A percentile compares a stretch with the other conserved stretches of the same genome.
These are phyloP conservation scores for Lathyrus aphaca DNA, from an alignment of 306 rosid species.

Conservation along the genomic window DNA sequence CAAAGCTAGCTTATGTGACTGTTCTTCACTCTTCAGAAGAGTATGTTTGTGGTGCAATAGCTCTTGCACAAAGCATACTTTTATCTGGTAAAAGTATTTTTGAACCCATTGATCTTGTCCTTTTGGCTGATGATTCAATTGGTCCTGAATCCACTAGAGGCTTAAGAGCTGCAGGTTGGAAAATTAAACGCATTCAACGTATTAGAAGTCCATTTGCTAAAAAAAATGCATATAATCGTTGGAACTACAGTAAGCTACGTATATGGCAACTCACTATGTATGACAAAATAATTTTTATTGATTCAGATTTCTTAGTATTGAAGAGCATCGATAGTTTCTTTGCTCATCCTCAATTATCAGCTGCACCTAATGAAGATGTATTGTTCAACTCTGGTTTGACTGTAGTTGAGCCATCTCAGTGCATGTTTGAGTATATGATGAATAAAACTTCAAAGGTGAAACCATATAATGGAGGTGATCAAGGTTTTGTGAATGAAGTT, in stretches of 20 bases:
- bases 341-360: conserved; percentile 60
- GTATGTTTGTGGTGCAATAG: conserved; percentile 87
- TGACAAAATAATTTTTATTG: conserved; percentile 69
- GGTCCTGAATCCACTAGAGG: conserved; percentile 44
- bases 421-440: conserved; percentile 69
- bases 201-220: conserved; percentile 60
- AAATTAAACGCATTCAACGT: conserved; percentile 52
- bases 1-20: conserved; percentile 67
- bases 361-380: conserved; percentile 50
- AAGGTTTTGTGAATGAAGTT: conserved; percentile 75
- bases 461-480: conserved; percentile 85
- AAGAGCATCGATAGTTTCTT: conserved; percentile 53
- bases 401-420: conserved; percentile 76
- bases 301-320: conserved; percentile 64
- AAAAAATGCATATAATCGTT: conserved; percentile 61
- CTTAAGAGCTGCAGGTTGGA: conserved; percentile 73
- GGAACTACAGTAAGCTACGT: conserved; percentile 90
- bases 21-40: conserved; percentile 84
- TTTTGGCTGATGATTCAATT: conserved; percentile 70
- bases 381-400: conserved; percentile 78
- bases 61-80: conserved; percentile 79
- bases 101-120: conserved; percentile 58
- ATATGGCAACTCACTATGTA: conserved; percentile 69
- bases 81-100: neutral
- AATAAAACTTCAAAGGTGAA: conserved; percentile 34